Conservation (phyloP, 23 red algal genomes). For the Gracilaria domingensis region DNA sequence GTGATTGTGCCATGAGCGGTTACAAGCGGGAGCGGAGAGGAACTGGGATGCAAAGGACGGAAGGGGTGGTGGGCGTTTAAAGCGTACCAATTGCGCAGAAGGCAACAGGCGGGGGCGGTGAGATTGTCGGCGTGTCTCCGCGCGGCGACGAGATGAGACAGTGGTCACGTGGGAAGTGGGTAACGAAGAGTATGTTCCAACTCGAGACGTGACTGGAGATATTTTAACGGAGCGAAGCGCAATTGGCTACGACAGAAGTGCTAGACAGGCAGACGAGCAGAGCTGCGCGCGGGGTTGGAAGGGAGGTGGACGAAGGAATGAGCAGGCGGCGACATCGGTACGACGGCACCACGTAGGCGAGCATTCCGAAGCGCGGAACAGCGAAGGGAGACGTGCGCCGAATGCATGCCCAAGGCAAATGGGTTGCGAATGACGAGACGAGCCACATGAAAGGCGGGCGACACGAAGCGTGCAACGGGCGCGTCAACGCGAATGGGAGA, state of each 20-base stretch:
- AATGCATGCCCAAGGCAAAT: background rate
- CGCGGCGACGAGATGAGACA: background rate
- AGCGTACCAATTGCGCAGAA: background rate
- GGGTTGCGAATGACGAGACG: too few relatives aligned
- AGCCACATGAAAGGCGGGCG: background rate
- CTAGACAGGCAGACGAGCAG: background rate
- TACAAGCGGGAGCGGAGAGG: background rate
- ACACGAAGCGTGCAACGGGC: background rate
- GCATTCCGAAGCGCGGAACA: background rate
- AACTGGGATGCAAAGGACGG: background rate
- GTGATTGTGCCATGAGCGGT: constrained; percentile 1
- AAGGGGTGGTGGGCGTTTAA: background rate
- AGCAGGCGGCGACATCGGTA: too few relatives aligned
- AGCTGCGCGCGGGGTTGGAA: background rate
- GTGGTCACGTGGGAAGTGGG: background rate
- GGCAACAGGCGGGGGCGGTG: too few relatives aligned
- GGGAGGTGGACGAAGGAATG: too few relatives aligned
- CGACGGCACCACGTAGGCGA: background rate
- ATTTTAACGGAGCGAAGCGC: background rate
- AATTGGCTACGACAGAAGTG: background rate
- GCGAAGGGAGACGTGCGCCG: background rate
- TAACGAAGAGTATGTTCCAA: background rate
- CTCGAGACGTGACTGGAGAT: background rate
- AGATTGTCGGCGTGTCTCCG: too few relatives aligned
- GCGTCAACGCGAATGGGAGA: background rate